phyloP scores from a whole-genome alignment of 2,329 filamentous ascomycete genomes.

The Knoxdaviesia proteae region DNA sequence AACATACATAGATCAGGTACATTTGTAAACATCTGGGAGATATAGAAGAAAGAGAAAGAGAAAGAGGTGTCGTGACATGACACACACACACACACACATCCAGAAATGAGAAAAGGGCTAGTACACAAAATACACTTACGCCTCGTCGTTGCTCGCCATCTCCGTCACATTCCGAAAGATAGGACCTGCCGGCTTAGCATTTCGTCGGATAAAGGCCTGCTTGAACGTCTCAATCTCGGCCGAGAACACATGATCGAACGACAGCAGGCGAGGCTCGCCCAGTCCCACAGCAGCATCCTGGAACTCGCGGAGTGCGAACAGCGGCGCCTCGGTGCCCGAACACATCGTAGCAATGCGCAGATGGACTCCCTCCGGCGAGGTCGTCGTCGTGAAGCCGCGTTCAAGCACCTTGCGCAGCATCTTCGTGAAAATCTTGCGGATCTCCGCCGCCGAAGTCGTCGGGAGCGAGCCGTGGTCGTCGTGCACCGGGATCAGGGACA shows the following conservation, averaged over 20 bases:
- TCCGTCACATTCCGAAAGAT: conserved; percentile 41
- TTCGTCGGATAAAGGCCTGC: conserved; percentile 41
- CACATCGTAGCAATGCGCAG: conserved; percentile 48
- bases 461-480: too few species aligned
- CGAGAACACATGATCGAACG: conserved; percentile 35
- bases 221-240: conserved; percentile 44
- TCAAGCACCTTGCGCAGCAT: too few species aligned
- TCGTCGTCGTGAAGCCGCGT: too few species aligned
- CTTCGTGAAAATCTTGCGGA: too few species aligned
- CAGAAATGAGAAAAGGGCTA: too few species aligned
- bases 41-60: not conserved
- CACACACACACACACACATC: too few species aligned
- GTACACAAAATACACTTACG: conserved; percentile 17
- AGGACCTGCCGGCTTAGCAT: conserved; percentile 24
- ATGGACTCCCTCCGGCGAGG: conserved; percentile 5
- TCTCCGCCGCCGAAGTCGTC: too few species aligned
- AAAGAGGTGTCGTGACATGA: not conserved
- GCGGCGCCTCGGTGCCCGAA: conserved; percentile 56
- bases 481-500: too few species aligned
- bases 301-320: conserved; percentile 43
- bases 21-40: too few species aligned
- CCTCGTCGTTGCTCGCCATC: conserved; percentile 20
- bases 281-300: conserved; percentile 16
- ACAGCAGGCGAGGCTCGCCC: conserved; percentile 14
- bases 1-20: too few species aligned